Conservation (phyloP, 352 stramenopile species). For the Phytopythium mirpurense region DNA sequence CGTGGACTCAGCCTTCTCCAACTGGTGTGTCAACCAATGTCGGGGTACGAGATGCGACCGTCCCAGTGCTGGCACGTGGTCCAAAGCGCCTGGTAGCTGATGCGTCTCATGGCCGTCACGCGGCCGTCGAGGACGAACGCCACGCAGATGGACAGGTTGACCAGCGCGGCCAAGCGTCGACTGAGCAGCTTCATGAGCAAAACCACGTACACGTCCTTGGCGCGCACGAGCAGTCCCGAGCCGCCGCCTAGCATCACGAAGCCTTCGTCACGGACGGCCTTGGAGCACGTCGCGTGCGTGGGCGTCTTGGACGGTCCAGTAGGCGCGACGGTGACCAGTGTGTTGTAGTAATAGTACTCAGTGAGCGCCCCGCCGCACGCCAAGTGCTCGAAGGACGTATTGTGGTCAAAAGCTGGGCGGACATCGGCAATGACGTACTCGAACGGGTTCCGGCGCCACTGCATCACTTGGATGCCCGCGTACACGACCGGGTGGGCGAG, state of each 20-base stretch:
- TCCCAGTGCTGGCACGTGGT: conserved; percentile 19
- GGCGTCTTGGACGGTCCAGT: neutral
- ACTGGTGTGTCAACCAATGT: conserved; percentile 12
- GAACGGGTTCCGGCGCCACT: conserved; percentile 18
- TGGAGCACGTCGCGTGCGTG: conserved; percentile 23
- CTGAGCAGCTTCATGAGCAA: conserved; percentile 23
- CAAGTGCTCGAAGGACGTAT: conserved; percentile 25
- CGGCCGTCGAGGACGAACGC: conserved; percentile 18
- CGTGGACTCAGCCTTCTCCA: no score
- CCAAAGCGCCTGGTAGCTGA: conserved; percentile 19
- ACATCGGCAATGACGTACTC: conserved; percentile 20
- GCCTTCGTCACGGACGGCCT: conserved; percentile 27
- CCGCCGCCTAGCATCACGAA: conserved; percentile 26
- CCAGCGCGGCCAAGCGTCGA: conserved; percentile 11
- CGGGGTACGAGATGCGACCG: conserved; percentile 23
- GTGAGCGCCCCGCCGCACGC: conserved; percentile 19
- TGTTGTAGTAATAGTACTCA: conserved; percentile 38
- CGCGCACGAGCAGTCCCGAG: conserved; percentile 20
- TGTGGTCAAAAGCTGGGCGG: conserved; percentile 9
- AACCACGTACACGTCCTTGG: conserved; percentile 31
- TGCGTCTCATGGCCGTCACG: conserved; percentile 18
- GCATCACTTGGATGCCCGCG: conserved; percentile 22
- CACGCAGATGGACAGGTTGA: conserved; percentile 27
- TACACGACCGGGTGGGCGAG: conserved; percentile 20
- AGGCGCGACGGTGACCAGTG: conserved; percentile 8